A percentile compares a stretch with the other conserved stretches of the same genome.
phyloP scores from a whole-genome alignment of 2,329 filamentous ascomycete genomes.

The Colletotrichum tropicicola region DNA sequence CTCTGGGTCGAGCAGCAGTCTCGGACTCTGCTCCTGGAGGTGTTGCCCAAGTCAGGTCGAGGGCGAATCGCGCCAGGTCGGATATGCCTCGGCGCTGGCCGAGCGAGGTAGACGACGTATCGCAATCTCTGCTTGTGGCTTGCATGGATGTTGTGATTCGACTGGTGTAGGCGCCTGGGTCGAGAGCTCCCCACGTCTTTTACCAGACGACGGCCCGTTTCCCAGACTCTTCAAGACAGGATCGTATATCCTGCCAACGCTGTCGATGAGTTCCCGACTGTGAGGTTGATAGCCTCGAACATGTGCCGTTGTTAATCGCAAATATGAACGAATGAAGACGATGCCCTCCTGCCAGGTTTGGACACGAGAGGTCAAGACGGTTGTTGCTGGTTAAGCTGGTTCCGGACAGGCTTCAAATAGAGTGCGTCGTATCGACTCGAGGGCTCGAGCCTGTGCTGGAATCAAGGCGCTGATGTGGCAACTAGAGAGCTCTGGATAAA shows the following conservation, averaged over 20 bases:
- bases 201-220: slow-evolving; percentile 20
- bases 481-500: neutral
- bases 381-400: neutral
- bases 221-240: slow-evolving; percentile 14
- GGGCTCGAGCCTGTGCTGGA: neutral
- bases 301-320: neutral
- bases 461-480: neutral
- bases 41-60: slow-evolving; percentile 63
- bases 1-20: slow-evolving; percentile 63
- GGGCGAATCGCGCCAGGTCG: slow-evolving; percentile 62
- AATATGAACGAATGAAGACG: neutral
- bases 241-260: neutral
- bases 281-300: neutral
- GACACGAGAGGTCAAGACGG: neutral
- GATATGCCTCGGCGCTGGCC: slow-evolving; percentile 67
- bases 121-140: slow-evolving; percentile 54
- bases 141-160: slow-evolving; percentile 60
- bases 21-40: slow-evolving; percentile 59
- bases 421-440: too few relatives aligned
- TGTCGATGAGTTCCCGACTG: neutral
- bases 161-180: slow-evolving; percentile 31
- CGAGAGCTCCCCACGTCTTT: slow-evolving; percentile 24
- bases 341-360: neutral
- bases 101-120: slow-evolving; percentile 57
- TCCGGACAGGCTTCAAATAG: neutral